Conservation (phyloP, 176 grass and related monocot species). For the Zoysia japonica region DNA sequence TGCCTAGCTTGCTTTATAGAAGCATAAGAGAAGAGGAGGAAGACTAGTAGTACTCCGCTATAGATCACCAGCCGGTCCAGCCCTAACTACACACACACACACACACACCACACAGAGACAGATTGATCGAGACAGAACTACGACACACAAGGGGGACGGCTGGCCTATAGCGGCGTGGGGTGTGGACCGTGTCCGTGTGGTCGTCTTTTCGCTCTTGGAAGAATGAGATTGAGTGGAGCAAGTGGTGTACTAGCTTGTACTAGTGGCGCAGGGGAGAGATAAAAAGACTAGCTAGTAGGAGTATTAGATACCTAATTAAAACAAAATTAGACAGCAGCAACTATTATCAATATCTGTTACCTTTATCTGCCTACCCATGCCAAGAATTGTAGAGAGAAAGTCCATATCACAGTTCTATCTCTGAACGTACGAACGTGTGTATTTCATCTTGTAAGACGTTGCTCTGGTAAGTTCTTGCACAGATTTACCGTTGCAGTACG, state of each 20-base stretch:
- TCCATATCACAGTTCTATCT: too few species aligned
- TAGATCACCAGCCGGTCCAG: background rate
- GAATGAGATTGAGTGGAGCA: conserved; percentile 50
- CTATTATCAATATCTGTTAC: too few species aligned
- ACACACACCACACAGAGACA: conserved; percentile 39
- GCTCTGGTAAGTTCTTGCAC: background rate
- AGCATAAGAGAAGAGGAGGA: background rate
- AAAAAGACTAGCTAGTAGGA: background rate
- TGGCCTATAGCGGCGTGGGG: conserved; percentile 20
- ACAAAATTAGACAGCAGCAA: conserved; percentile 40
- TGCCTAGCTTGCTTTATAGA: conserved; percentile 41
- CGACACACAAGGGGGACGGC: background rate
- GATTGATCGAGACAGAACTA: conserved; percentile 31
- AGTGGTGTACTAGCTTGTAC: conserved; percentile 28
- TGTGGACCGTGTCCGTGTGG: background rate
- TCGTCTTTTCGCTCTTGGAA: background rate
- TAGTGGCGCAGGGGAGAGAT: conserved; percentile 29
- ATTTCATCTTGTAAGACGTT: too few species aligned
- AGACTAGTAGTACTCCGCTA: conserved; percentile 4
- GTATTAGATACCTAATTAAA: conserved; percentile 34
- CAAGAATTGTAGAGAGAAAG: too few species aligned
- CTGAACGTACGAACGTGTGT: too few species aligned
- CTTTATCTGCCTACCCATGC: too few species aligned
- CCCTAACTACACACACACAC: conserved; percentile 48
- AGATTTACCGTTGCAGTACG: background rate